Percentiles rank a stretch among this genome's conserved stretches.
phyloP scores from a whole-genome alignment of 306 rosid species.

The peach (Prunus persica) region DNA sequence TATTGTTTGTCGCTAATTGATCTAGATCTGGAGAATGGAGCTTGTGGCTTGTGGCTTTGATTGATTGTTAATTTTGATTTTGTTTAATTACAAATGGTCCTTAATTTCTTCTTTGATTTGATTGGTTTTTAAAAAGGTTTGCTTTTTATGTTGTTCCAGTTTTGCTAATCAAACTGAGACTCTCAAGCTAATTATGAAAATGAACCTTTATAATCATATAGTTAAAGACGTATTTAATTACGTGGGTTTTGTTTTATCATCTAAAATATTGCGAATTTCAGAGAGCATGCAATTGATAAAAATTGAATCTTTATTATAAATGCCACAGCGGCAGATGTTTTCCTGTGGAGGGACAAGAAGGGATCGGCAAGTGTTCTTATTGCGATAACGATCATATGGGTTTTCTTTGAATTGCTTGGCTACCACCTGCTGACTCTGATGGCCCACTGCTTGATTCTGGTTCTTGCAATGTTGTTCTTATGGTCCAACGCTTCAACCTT shows the following conservation, averaged over 20 bases:
- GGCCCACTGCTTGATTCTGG: constrained; percentile 57
- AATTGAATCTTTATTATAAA: not conserved
- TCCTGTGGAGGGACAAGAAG: constrained; percentile 95
- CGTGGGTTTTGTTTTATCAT: not conserved
- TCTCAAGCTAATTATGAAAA: not conserved
- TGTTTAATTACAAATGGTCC: not conserved
- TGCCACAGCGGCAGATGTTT: constrained; percentile 80
- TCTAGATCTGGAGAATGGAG: constrained; percentile 23
- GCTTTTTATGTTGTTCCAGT: not conserved
- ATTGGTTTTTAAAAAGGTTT: not conserved
- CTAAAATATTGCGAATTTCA: not conserved
- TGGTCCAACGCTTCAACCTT: constrained; percentile 86
- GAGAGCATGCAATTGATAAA: not conserved
- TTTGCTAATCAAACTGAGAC: not conserved
- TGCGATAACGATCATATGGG: constrained; percentile 67
- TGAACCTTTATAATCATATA: too few relatives aligned
- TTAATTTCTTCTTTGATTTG: not conserved
- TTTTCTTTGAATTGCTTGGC: constrained; percentile 73
- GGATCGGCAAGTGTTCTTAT: constrained; percentile 65
- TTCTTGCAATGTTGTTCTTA: constrained; percentile 63
- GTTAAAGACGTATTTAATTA: not conserved
- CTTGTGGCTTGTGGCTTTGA: not conserved
- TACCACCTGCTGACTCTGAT: constrained; percentile 75
- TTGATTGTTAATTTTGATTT: not conserved
- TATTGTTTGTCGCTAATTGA: not conserved